Base-by-base conservation (phyloP, 179 eudicot species). In the Beta lomatogona region DNA sequence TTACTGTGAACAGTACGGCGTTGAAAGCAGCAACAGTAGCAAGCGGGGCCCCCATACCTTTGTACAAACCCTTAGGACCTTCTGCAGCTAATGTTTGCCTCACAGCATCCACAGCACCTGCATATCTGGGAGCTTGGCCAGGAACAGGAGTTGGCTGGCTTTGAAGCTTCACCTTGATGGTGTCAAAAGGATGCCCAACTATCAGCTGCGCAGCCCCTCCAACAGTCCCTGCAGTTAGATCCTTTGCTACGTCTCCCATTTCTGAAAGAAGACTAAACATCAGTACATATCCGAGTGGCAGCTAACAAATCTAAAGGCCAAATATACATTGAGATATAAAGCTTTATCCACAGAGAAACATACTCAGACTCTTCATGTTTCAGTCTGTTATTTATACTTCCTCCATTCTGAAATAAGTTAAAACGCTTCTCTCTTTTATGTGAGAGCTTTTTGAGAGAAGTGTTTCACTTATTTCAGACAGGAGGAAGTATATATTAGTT, bases 11-110 rank as follows among this genome's bases (percentile, higher is more conserved):
- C 61, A 95, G 92, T 22, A 95, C 82, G 19, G 99, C 99, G 54
- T 95, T 95, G 77, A 93, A 92, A 67, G 90, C 98, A 5, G 99
- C 99, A 50, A 95, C 99, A 0, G 99, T 95, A 82, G 99, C 99
- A 80, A 95, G 98, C 61, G 99, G 99, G 66, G 98, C 98, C 16
- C 99, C 99, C 98, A 95, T 92, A n/a, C 99, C 99, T 80, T 95
- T 95, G 93, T 88, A 95, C 85, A 95, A 75, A 9, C 99, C 99
- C 72, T 87, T 71, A 5, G 94, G 87, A 68, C 99, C 99, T 86
- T 95, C 99, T 31, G 92, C 90, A 9, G 98, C 97, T 60, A 95
- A 1, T 65, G 99, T 95, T 84, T 95, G 91, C 80, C 71, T 91
- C 77, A 95, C 97, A 9, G 99, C 99, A 86, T 93, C 99, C 41